Percentiles rank a stretch among this genome's conserved stretches.
Conservation (phyloP, 805 yeast genomes). For the Metschnikowia drakensbergensis region DNA sequence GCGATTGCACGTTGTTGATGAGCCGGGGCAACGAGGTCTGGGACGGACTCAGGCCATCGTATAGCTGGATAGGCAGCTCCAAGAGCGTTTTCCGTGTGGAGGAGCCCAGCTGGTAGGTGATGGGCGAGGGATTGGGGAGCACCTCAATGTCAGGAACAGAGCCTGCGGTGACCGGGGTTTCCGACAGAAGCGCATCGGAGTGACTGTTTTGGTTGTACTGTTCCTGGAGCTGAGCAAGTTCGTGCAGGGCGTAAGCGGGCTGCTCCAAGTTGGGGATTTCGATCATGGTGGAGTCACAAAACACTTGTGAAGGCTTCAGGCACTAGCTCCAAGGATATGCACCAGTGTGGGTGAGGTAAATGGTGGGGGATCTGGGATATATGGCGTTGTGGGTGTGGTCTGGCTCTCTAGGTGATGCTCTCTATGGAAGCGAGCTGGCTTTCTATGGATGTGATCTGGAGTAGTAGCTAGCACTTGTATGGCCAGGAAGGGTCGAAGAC, state of each 20-base stretch:
- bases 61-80: constrained; percentile 14
- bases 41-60: constrained; percentile 9
- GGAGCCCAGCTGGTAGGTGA: constrained; percentile 6
- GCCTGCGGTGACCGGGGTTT: constrained; percentile 1
- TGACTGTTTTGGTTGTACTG: constrained; percentile 13
- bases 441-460: neutral
- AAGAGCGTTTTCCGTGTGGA: neutral
- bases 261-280: constrained; percentile 44
- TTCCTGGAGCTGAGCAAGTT: constrained; percentile 17
- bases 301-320: neutral
- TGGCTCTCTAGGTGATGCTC: too few relatives aligned
- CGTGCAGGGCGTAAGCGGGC: constrained; percentile 16
- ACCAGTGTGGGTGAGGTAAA: neutral
- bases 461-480: neutral
- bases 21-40: constrained; percentile 13
- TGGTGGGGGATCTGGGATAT: too few relatives aligned
- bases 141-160: neutral
- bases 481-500: neutral
- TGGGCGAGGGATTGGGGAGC: neutral
- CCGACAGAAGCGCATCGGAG: constrained; percentile 5
- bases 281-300: constrained; percentile 26
- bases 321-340: neutral
- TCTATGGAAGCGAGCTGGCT: too few relatives aligned
- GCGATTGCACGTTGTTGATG: constrained; percentile 9
- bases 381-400: too few relatives aligned